Evolutionary conservation across 495 filamentous ascomycete species (phyloP), one percentile per base, ranked within the genome.

Genomic region (Trichoderma erinaceum): DNA sequence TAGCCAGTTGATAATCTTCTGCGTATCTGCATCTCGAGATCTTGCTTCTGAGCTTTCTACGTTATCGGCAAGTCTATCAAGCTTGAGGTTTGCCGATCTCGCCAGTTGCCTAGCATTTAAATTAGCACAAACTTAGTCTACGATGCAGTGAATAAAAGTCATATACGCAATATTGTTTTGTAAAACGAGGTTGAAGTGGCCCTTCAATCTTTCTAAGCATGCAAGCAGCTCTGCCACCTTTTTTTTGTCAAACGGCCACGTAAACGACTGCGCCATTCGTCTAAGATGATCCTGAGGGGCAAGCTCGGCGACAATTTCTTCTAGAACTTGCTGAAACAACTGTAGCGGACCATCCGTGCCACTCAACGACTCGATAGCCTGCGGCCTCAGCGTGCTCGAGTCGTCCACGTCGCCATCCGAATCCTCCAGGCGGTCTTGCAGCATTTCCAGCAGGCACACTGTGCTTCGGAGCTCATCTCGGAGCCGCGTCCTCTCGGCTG

Each of bases 201-300:
- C 27, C 13, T 63, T 63, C 29, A 23, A 25, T 32, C 56, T 6
- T 16, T 63, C 56, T 4, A 32, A 11, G 12, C 23, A 25, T 3
- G 56, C 21, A 27, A 63, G 56, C 23, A 63, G 12, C 56, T 63
- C 56, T 11, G 56, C 56, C 3, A 63, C 56, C 7, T 63, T 32
- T 21, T 63, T 63, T 21, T 63, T 63, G 21, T 63, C 56, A 63
- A 63, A 63, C 12, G 56, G 56, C 56, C 56, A 63, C 15, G 56
- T 63, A 32, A 63, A 32, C 13, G 29, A 8, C 56, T 32, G 13
- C 4, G 21, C 21, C 23, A 27, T 3, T 8, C 56, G 56, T 11
- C 56, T 25, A 0, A 63, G 23, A 1, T 32, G 15, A 25, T 25
- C 29, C 23, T 25, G 21, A 32, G 56, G 56, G 2, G 21, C 56